Evolutionary conservation across 495 filamentous ascomycete genomes (phyloP).

Genomic region (Tuber microsphaerosporum): DNA sequence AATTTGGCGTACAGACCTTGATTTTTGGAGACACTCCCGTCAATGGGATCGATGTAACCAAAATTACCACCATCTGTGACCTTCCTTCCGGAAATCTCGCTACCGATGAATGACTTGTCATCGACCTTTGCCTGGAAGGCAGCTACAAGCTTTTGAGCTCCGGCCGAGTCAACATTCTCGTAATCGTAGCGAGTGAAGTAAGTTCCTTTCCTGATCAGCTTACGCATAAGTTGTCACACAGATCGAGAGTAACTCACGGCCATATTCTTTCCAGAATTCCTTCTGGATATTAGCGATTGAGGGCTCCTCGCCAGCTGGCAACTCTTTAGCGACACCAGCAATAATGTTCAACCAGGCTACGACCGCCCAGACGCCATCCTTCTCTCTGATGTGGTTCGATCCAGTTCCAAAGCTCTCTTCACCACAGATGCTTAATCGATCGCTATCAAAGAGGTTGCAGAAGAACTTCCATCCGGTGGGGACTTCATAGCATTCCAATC

Average conservation of each 20-base stretch:
- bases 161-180: slow-evolving; percentile 83
- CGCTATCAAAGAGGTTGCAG: slow-evolving; percentile 91
- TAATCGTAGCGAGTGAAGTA: slow-evolving; percentile 99
- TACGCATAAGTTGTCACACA: background rate
- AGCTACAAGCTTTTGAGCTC: slow-evolving; percentile 78
- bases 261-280: slow-evolving; percentile 95
- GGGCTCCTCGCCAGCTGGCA: slow-evolving; percentile 60
- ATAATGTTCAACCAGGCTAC: slow-evolving; percentile 99
- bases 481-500: slow-evolving; percentile 87
- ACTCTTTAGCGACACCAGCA: slow-evolving; percentile 79
- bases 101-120: slow-evolving; percentile 67
- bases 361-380: slow-evolving; percentile 95
- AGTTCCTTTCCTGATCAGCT: slow-evolving; percentile 49
- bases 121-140: slow-evolving; percentile 65
- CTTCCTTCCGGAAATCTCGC: slow-evolving; percentile 60
- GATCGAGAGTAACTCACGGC: slow-evolving; percentile 45
- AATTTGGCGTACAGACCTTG: slow-evolving; percentile 94
- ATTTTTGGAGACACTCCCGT: slow-evolving; percentile 89
- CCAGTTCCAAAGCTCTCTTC: slow-evolving; percentile 98
- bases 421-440: slow-evolving; percentile 97
- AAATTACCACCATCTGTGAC: slow-evolving; percentile 88
- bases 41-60: slow-evolving; percentile 82
- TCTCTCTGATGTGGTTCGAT: slow-evolving; percentile 98
- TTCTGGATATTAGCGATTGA: slow-evolving; percentile 92
- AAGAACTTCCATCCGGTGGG: slow-evolving; percentile 99